Conservation (phyloP, 2,329 filamentous ascomycete genomes). For the Pseudogymnoascus sp. region DNA sequence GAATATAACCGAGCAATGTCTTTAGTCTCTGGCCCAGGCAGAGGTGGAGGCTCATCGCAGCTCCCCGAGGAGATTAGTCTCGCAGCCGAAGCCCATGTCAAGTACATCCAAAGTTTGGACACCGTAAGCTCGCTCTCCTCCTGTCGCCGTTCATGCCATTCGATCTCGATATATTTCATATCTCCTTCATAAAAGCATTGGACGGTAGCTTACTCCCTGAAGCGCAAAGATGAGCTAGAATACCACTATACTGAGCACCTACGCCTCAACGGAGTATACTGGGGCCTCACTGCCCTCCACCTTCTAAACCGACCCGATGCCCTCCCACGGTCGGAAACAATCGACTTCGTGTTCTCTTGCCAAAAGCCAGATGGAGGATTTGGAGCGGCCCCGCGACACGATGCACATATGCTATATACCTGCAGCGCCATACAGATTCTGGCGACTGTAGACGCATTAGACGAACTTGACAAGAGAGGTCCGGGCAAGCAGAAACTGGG, state of each 20-base stretch:
- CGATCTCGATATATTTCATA: conserved; percentile 11
- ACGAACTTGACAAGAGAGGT: conserved; percentile 66
- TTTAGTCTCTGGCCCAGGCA: conserved; percentile 26
- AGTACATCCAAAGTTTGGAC: conserved; percentile 88
- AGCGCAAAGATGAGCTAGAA: conserved; percentile 87
- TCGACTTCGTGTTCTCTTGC: conserved; percentile 93
- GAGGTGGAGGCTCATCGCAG: conserved; percentile 16
- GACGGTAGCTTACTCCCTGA: conserved; percentile 28
- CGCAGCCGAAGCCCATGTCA: conserved; percentile 55
- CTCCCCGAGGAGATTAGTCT: conserved; percentile 28
- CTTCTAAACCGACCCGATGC: conserved; percentile 74
- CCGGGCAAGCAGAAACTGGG: conserved; percentile 52
- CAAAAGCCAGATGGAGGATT: conserved; percentile 85
- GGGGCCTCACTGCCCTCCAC: conserved; percentile 85
- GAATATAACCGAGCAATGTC: conserved; percentile 19
- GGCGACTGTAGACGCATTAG: conserved; percentile 74
- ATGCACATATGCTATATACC: conserved; percentile 93
- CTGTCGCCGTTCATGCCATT: conserved; percentile 17
- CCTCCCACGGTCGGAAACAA: conserved; percentile 69
- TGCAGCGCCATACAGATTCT: conserved; percentile 92
- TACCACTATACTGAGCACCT: conserved; percentile 98
- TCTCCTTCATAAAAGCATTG: conserved; percentile 15
- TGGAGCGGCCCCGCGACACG: conserved; percentile 86
- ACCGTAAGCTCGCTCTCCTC: conserved; percentile 47
- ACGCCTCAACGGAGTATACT: conserved; percentile 91